A percentile compares a stretch with the other conserved stretches of the same genome.
phyloP scores from a whole-genome alignment of 2,329 filamentous ascomycete species.

The Phyllosticta citribraziliensis region DNA sequence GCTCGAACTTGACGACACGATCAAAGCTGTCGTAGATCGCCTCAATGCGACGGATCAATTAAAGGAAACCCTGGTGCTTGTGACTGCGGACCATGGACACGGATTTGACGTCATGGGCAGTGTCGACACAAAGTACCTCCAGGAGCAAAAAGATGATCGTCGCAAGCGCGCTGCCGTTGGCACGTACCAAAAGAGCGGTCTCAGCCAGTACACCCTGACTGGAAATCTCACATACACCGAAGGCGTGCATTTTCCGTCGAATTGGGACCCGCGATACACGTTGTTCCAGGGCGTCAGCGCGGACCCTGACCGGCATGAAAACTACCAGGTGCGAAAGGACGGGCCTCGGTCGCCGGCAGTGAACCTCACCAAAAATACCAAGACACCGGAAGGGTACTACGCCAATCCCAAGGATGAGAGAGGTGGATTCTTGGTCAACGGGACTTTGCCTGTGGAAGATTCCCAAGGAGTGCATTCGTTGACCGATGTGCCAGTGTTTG shows the following conservation, averaged over 20 bases:
- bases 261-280: slow-evolving; percentile 79
- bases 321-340: slow-evolving; percentile 60
- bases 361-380: slow-evolving; percentile 40
- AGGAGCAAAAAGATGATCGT: slow-evolving; percentile 54
- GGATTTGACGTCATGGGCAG: slow-evolving; percentile 80
- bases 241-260: slow-evolving; percentile 66
- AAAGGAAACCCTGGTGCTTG: slow-evolving; percentile 67
- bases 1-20: slow-evolving; percentile 74
- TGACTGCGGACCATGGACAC: slow-evolving; percentile 83
- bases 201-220: slow-evolving; percentile 63
- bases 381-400: slow-evolving; percentile 44
- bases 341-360: slow-evolving; percentile 54
- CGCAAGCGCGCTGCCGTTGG: slow-evolving; percentile 68
- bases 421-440: slow-evolving; percentile 64
- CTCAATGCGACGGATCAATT: slow-evolving; percentile 56
- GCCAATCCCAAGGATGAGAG: slow-evolving; percentile 58
- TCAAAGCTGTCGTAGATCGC: slow-evolving; percentile 63
- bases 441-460: slow-evolving; percentile 56
- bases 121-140: slow-evolving; percentile 70
- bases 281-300: slow-evolving; percentile 64
- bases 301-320: slow-evolving; percentile 65
- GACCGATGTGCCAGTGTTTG: slow-evolving; percentile 50
- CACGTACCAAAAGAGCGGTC: slow-evolving; percentile 61
- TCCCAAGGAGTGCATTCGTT: slow-evolving; percentile 42
- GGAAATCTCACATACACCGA: slow-evolving; percentile 56